A percentile compares a stretch with the other conserved stretches of the same genome.
Evolutionary conservation across 345 rosid genomes (phyloP).

Genomic region (Euphorbia peplus): DNA sequence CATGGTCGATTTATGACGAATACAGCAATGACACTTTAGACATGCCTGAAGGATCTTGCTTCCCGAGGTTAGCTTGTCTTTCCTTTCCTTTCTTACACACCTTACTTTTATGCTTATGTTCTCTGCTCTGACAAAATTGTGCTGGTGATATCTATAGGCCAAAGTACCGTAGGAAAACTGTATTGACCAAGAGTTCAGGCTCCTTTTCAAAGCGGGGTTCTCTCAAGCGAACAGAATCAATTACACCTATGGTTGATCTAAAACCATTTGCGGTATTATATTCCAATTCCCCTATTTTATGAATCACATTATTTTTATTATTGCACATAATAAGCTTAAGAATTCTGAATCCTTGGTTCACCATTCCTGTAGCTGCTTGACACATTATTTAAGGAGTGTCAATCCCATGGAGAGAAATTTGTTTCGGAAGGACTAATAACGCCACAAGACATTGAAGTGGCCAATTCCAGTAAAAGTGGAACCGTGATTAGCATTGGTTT

Average conservation of each 20-base stretch:
- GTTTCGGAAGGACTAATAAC: slow-evolving; percentile 72
- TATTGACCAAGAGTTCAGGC: slow-evolving; percentile 26
- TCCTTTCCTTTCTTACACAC: slow-evolving; percentile 11
- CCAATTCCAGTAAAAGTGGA: slow-evolving; percentile 58
- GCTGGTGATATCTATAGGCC: slow-evolving; percentile 45
- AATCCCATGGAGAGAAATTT: slow-evolving; percentile 54
- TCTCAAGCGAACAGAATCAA: slow-evolving; percentile 47
- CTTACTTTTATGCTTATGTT: neutral
- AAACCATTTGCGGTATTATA: slow-evolving; percentile 73
- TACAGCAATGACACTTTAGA: slow-evolving; percentile 88
- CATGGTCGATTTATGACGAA: slow-evolving; percentile 84
- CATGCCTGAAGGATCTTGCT: slow-evolving; percentile 90
- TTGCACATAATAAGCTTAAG: neutral
- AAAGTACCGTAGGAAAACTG: slow-evolving; percentile 37
- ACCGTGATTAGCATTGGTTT: slow-evolving; percentile 73
- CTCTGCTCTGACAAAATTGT: slow-evolving; percentile 8
- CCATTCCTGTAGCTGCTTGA: slow-evolving; percentile 55
- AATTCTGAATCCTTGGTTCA: slow-evolving; percentile 5
- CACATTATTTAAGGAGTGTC: slow-evolving; percentile 57
- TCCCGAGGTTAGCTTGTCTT: slow-evolving; percentile 79
- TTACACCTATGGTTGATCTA: slow-evolving; percentile 56
- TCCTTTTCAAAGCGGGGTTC: slow-evolving; percentile 50
- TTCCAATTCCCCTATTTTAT: neutral
- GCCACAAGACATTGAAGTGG: slow-evolving; percentile 70
- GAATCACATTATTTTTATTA: too few species aligned